Evolutionary conservation across 2,329 filamentous ascomycete genomes (phyloP).

Genomic region (Aspergillus fijiensis): DNA sequence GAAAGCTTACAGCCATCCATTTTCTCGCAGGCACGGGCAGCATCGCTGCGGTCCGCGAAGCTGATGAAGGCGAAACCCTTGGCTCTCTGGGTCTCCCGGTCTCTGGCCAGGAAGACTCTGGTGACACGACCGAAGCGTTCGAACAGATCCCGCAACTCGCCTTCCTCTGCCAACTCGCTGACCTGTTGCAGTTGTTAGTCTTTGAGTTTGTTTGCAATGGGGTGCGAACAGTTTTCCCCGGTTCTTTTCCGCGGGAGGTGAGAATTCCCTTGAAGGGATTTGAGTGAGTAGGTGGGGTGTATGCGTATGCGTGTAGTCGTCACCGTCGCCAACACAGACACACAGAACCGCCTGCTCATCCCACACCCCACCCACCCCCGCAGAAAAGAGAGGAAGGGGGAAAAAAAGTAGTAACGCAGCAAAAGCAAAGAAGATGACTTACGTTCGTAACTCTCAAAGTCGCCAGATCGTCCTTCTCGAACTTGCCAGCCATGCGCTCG

Average conservation of each 20-base stretch:
- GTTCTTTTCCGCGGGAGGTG: too few species aligned
- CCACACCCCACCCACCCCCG: background rate
- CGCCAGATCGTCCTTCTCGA: conserved; percentile 92
- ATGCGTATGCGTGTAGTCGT: background rate
- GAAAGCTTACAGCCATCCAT: conserved; percentile 80
- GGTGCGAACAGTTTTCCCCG: background rate
- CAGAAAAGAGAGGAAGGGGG: background rate
- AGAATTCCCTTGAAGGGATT: background rate
- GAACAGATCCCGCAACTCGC: conserved; percentile 95
- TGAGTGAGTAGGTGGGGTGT: background rate
- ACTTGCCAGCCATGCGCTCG: conserved; percentile 90
- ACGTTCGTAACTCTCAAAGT: conserved; percentile 98
- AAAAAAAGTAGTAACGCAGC: background rate
- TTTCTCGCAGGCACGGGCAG: conserved; percentile 89
- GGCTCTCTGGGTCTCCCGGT: conserved; percentile 90
- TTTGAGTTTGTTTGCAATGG: background rate
- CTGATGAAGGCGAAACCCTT: conserved; percentile 99
- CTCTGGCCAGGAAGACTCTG: conserved; percentile 95
- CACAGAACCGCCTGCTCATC: too few species aligned
- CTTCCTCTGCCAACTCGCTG: conserved; percentile 94
- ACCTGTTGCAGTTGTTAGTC: conserved; percentile 56
- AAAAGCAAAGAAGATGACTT: conserved; percentile 43
- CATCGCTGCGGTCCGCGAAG: conserved; percentile 86
- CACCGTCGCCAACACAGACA: background rate
- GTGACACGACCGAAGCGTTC: conserved; percentile 96